Evolutionary conservation across 176 grass and related monocot species (phyloP), one percentile per base, ranked within the genome.

Genomic region (Oryza officinalis): DNA sequence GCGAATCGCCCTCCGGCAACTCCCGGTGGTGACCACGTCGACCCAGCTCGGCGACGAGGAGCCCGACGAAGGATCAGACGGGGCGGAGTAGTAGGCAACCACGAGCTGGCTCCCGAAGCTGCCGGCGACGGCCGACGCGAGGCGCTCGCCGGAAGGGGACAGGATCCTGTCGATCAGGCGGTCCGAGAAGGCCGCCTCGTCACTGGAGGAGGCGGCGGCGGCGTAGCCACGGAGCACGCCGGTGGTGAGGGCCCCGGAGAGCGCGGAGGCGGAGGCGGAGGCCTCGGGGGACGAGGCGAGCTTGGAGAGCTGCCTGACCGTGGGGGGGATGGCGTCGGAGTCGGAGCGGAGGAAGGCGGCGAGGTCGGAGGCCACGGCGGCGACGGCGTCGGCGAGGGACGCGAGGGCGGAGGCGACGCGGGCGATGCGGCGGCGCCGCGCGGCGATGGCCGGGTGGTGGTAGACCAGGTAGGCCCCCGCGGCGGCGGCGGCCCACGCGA

Each of bases 21-120:
- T 84, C 75, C 71, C 77, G 2, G 71, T 81, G 74, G 75, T 87
- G 30, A 90, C 33, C 54, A 88, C 74, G 0, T 95, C 86, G 20
- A 95, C 65, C 96, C 93, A 98, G 32, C 59, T 79, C 22, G 31
- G 57, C 50, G 76, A 8, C 3, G 87, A 66, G 0, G 75, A 67
- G 50, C 28, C 68, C 4, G 75, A 37, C 26, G 79, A 75, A 37
- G 71, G 74, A 63, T 72, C 69, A 1, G 77, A 49, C 1, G 90
- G 84, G 66, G 67, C 66, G 7, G 82, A 63, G 72, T 90, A 90
- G 81, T 90, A 91, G 41, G 84, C 90, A 60, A 93, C 66, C 65
- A 95, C 92, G 45, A 95, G 79, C 67, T 87, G 64, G 61, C 64
- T 88, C 32, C 91, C 89, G 8, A 95, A 95, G 85, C 87, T 92